Evolutionary conservation across 306 rosid genomes (phyloP), one percentile per base, ranked within the genome.

Genomic region (Albizia julibrissin): DNA sequence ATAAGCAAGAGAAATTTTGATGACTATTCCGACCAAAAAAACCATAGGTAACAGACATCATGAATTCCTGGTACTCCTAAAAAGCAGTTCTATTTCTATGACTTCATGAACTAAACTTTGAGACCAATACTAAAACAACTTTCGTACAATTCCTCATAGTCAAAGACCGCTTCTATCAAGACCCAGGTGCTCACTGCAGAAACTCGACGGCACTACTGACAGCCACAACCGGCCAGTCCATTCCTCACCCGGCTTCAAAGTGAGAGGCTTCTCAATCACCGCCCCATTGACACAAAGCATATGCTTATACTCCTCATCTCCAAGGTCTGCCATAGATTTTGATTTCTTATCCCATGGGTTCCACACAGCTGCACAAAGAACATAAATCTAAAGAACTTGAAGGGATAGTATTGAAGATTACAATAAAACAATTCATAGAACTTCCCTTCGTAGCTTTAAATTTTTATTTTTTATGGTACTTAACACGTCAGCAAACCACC

Each of bases 331-430:
- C 97, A 93, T 92, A 1, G 90, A 73, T 77, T 91, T 96, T 34
- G 98, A 88, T 82, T 92, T 96, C 89, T 93, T 96, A 70, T 93
- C 97, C 98, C 98, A 93, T 64, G 99, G 99, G 83, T 96, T 96
- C 99, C 99, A 96, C 66, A 96, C 91, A 59, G 86, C 99, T 96
- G 84, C 72, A 54, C 16, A 75, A 3, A 16, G 62, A 52, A n/a
- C 4, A 52, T 29, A 33, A 19, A 77, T 67, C 11, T 42, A 1
- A n/a, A 22, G 49, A 39, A 15, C 22, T 16, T n/a, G 72, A 39
- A 69, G 44, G 49, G 18, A 69, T 39, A 69, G 29, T 39, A n/a
- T 1, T 37, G 44, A 12, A 69, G 43, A 69, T 69, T 37, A 39
- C 6, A 69, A 10, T 10, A 34, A 34, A 37, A 69, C 54, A 3